Conservation (phyloP, 2,329 filamentous ascomycete genomes). For the Trichoderma hamatum region DNA sequence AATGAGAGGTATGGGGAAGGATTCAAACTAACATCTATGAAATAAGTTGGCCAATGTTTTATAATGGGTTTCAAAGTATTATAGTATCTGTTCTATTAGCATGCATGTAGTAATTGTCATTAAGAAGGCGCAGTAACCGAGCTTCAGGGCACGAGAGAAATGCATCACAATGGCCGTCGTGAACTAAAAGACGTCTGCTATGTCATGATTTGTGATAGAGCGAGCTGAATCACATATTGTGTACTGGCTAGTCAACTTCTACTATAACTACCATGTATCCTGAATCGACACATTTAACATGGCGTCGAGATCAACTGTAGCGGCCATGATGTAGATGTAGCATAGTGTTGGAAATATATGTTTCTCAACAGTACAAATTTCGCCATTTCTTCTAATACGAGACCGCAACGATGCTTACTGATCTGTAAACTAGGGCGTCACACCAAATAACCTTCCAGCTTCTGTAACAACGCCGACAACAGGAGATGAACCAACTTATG, state of each 20-base stretch:
- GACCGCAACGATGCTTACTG: not conserved
- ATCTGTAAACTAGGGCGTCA: not conserved
- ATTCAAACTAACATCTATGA: conserved; percentile 15
- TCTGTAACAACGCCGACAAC: not conserved
- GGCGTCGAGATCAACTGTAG: no score
- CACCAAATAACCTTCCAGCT: not conserved
- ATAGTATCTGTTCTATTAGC: not conserved
- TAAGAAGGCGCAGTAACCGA: not conserved
- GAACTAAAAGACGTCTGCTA: no score
- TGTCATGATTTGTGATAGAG: no score
- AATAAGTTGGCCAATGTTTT: not conserved
- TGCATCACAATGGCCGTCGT: no score
- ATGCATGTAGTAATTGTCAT: not conserved
- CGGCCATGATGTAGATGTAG: no score
- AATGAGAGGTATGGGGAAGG: conserved; percentile 26
- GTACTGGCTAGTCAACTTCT: no score
- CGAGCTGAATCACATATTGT: no score
- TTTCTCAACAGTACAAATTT: no score
- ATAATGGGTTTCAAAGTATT: not conserved
- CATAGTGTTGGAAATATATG: no score
- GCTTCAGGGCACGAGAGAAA: no score
- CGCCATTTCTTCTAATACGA: not conserved
- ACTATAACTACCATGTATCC: no score
- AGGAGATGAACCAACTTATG: not conserved
- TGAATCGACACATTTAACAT: no score